Conservation (phyloP, 257 asterid species). For the Solanum clarkiae region DNA sequence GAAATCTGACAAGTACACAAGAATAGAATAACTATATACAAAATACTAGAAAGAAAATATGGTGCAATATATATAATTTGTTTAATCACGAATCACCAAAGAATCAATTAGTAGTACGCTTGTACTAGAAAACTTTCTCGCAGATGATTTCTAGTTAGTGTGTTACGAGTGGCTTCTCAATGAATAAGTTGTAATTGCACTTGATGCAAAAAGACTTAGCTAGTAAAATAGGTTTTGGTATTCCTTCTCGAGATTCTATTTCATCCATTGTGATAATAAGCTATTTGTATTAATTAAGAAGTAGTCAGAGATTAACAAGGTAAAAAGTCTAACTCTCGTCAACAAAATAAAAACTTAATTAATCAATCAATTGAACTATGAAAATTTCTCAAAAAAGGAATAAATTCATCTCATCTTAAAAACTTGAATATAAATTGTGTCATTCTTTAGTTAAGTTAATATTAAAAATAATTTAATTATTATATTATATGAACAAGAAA, state of each 20-base stretch:
- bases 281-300: too few relatives aligned
- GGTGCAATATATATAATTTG: neutral
- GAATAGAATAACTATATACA: accelerated
- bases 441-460: neutral
- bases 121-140: neutral
- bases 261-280: too few relatives aligned
- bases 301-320: too few relatives aligned
- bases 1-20: neutral
- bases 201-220: too few relatives aligned
- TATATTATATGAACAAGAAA: neutral
- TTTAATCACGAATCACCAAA: neutral
- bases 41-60: neutral
- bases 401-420: neutral
- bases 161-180: neutral
- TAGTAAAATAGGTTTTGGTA: too few relatives aligned
- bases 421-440: neutral
- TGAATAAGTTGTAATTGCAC: too few relatives aligned
- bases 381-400: neutral
- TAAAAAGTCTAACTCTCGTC: neutral
- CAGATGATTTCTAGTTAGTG: too few relatives aligned
- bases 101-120: neutral
- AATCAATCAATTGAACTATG: neutral
- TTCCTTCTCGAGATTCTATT: too few relatives aligned
- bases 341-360: neutral
- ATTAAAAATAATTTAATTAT: neutral